Percentiles rank a stretch among this genome's conserved stretches.
Conservation (phyloP, 177 flowering plant genomes). For the Vitis hybrid region DNA sequence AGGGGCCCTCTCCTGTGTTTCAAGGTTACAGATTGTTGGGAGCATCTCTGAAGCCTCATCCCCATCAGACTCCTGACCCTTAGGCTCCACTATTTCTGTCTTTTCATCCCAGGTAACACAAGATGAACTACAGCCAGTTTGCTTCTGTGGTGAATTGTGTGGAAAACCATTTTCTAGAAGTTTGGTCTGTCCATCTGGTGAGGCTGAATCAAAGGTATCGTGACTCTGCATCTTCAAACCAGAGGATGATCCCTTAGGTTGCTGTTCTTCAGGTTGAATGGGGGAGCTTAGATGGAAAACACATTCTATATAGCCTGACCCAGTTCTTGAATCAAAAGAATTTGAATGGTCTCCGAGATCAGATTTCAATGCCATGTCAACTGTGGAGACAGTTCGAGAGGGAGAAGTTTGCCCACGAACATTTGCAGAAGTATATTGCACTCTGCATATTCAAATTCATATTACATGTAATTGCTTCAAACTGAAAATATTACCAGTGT, state of each 20-base stretch:
- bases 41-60: constrained; percentile 26
- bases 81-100: constrained; percentile 52
- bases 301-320: constrained; percentile 43
- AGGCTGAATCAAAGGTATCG: constrained; percentile 28
- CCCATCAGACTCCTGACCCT: constrained; percentile 14
- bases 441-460: constrained; percentile 38
- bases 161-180: constrained; percentile 28
- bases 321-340: constrained; percentile 48
- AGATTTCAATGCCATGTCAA: constrained; percentile 36
- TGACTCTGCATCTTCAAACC: constrained; percentile 26
- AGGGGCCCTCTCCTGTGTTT: constrained; percentile 19
- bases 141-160: constrained; percentile 26
- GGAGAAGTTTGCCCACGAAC: constrained; percentile 33
- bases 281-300: constrained; percentile 38
- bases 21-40: constrained; percentile 15
- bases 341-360: constrained; percentile 36
- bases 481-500: neutral
- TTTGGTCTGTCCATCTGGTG: constrained; percentile 22
- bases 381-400: constrained; percentile 41
- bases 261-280: constrained; percentile 37
- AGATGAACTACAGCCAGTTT: constrained; percentile 36
- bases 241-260: constrained; percentile 24
- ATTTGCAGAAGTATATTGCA: constrained; percentile 33
- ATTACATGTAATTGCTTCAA: neutral
- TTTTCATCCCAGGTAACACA: constrained; percentile 79